These are phyloP conservation scores for Hypsizygus marmoreus DNA, from an alignment of 768 basidiomycete species.

Conservation along the genomic window DNA sequence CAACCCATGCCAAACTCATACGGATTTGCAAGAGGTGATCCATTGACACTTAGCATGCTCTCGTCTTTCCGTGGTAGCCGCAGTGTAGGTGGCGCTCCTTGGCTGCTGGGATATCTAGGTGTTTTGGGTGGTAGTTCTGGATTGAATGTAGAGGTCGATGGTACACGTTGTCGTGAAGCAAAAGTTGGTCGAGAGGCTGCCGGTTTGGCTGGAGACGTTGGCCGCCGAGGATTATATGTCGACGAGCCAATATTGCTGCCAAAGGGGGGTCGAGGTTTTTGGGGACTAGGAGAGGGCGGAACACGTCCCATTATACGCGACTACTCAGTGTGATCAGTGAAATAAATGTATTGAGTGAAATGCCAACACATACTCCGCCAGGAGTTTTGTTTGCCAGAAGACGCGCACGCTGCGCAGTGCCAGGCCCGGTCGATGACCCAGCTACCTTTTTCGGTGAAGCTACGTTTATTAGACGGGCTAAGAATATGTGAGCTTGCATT, in stretches of 20 bases:
- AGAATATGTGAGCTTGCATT: background rate
- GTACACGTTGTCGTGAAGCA: conserved; percentile 38
- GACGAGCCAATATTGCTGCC: conserved; percentile 33
- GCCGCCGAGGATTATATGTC: conserved; percentile 35
- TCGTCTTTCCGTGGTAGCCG: conserved; percentile 76
- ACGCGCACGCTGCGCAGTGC: conserved; percentile 51
- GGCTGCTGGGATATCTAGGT: conserved; percentile 48
- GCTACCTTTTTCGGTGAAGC: conserved; percentile 57
- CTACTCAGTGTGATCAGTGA: conserved; percentile 19
- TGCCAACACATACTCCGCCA: conserved; percentile 32
- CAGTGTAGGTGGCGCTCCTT: conserved; percentile 37
- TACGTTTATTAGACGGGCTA: conserved; percentile 46
- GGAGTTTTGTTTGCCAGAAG: conserved; percentile 48
- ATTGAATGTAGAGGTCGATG: conserved; percentile 72
- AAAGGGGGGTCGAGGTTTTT: conserved; percentile 48
- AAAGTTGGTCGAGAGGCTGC: conserved; percentile 30
- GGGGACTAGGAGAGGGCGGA: conserved; percentile 45
- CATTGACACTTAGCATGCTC: conserved; percentile 78
- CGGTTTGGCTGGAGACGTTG: conserved; percentile 55
- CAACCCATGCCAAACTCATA: conserved; percentile 66
- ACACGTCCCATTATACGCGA: conserved; percentile 35
- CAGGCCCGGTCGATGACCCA: conserved; percentile 52
- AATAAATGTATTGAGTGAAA: background rate
- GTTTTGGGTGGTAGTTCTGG: conserved; percentile 63
- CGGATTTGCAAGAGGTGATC: conserved; percentile 81